Conservation (phyloP, 371 early-diverging fungal genomes). For the Dinochytrium kinnereticum region DNA sequence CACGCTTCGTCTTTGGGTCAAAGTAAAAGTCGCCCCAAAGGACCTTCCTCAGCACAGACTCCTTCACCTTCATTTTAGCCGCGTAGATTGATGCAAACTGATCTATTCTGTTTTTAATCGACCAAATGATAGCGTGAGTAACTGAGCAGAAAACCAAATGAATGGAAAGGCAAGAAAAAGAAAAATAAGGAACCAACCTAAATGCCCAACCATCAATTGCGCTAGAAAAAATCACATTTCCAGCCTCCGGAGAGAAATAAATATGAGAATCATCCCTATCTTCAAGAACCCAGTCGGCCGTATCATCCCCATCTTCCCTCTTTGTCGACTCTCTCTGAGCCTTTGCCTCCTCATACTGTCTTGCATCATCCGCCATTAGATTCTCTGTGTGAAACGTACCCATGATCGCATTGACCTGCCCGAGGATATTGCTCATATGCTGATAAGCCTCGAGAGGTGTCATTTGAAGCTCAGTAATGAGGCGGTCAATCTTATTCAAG, state of each 20-base stretch:
- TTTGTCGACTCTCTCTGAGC: conserved; percentile 45
- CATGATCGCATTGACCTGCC: conserved; percentile 95
- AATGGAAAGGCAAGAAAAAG: too few relatives aligned
- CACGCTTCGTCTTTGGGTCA: conserved; percentile 91
- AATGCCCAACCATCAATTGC: conserved; percentile 99
- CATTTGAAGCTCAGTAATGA: conserved; percentile 91
- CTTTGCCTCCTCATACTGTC: conserved; percentile 65
- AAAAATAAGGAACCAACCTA: conserved; percentile 52
- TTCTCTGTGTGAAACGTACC: conserved; percentile 92
- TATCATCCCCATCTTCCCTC: conserved; percentile 6
- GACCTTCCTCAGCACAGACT: conserved; percentile 68
- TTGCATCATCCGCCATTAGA: conserved; percentile 84
- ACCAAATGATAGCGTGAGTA: background rate
- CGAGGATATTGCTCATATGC: conserved; percentile 89
- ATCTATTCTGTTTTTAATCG: conserved; percentile 60
- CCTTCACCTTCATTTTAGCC: conserved; percentile 87
- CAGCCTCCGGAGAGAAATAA: conserved; percentile 92
- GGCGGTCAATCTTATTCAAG: conserved; percentile 98
- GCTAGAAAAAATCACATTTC: conserved; percentile 95
- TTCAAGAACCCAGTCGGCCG: conserved; percentile 81
- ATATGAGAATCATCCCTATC: conserved; percentile 90
- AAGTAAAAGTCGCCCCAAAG: conserved; percentile 98
- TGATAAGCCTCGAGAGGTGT: conserved; percentile 90
- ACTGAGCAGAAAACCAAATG: too few relatives aligned
- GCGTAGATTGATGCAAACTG: conserved; percentile 93